A percentile compares a stretch with the other conserved stretches of the same genome.
phyloP scores from a whole-genome alignment of 1,284 basidiomycete species.

The Phellinidium pouzarii region DNA sequence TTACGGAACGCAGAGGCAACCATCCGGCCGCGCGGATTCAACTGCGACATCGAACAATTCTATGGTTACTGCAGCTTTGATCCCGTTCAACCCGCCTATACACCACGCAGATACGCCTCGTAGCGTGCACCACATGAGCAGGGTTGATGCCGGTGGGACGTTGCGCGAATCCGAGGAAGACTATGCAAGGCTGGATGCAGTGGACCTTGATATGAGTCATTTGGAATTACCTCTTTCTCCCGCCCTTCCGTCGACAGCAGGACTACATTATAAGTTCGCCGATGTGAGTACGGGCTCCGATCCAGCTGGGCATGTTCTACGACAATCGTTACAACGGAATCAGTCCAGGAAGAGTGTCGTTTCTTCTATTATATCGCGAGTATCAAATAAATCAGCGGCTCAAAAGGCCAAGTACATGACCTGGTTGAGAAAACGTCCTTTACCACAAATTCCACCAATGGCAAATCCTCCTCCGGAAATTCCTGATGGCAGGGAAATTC shows the following conservation, averaged over 20 bases:
- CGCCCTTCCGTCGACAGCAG: conserved; percentile 27
- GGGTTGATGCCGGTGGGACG: background rate
- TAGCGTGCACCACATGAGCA: conserved; percentile 4
- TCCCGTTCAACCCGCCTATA: conserved; percentile 13
- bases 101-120: conserved; percentile 17
- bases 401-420: conserved; percentile 12
- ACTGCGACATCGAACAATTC: conserved; percentile 3
- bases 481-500: conserved; percentile 34
- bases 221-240: conserved; percentile 20
- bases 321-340: conserved; percentile 38
- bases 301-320: conserved; percentile 20
- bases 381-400: conserved; percentile 28
- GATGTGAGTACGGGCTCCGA: background rate
- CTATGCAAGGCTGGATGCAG: background rate
- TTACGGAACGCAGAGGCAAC: background rate
- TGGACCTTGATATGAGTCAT: background rate
- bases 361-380: conserved; percentile 43
- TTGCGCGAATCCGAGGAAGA: conserved; percentile 15
- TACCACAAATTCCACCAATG: conserved; percentile 46
- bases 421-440: conserved; percentile 43
- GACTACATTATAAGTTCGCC: conserved; percentile 6
- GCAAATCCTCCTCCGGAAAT: conserved; percentile 30
- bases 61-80: conserved; percentile 7
- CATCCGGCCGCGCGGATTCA: conserved; percentile 6
- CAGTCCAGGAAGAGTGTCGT: conserved; percentile 36